A percentile compares a stretch with the other conserved stretches of the same genome.
Evolutionary conservation across 2,329 filamentous ascomycete species (phyloP).

Genomic region (Acephala macrosclerotiorum): DNA sequence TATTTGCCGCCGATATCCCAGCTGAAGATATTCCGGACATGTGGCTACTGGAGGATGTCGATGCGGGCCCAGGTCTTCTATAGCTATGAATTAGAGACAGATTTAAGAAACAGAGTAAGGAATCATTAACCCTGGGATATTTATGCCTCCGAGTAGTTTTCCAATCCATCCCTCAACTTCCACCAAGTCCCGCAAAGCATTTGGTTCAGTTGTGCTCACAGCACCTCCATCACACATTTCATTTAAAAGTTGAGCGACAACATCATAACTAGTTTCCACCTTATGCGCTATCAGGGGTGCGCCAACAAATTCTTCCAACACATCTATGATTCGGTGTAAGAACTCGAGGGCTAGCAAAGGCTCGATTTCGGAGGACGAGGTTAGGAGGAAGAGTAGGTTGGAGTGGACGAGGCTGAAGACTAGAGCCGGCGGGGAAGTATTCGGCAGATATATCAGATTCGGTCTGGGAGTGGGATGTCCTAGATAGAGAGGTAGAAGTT

Average conservation of each 20-base stretch:
- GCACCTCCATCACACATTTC: constrained; percentile 97
- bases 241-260: constrained; percentile 88
- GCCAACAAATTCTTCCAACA: constrained; percentile 92
- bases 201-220: constrained; percentile 91
- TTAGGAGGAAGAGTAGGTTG: constrained; percentile 84
- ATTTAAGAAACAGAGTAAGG: constrained; percentile 20
- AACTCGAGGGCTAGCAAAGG: constrained; percentile 93
- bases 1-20: constrained; percentile 49
- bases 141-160: constrained; percentile 87
- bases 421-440: constrained; percentile 83
- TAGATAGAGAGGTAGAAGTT: constrained; percentile 86
- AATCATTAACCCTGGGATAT: constrained; percentile 71
- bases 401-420: constrained; percentile 90
- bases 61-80: constrained; percentile 42
- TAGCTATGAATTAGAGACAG: not conserved
- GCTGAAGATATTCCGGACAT: constrained; percentile 44
- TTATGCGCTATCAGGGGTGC: constrained; percentile 85
- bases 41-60: constrained; percentile 38
- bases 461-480: constrained; percentile 82
- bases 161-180: constrained; percentile 91
- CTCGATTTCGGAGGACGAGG: constrained; percentile 85
- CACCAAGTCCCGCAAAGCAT: constrained; percentile 88
- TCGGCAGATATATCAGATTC: constrained; percentile 84
- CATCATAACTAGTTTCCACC: constrained; percentile 90
- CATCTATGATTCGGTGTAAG: constrained; percentile 90